phyloP scores from a whole-genome alignment of 345 rosid species.

The Murraya paniculata region DNA sequence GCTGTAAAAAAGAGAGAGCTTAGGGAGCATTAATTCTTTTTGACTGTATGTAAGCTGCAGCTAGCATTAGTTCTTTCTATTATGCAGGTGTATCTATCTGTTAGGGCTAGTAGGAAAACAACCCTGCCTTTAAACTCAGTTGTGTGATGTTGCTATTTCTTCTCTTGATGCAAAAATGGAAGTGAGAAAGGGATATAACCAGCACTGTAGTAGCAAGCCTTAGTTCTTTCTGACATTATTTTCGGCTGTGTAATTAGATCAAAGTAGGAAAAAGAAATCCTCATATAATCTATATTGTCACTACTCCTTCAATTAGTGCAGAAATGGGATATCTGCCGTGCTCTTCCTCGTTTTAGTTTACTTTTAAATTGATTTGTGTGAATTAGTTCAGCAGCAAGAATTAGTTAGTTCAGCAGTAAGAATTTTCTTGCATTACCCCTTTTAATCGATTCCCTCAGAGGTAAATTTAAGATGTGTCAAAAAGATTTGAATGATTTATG shows the following conservation, averaged over 20 bases:
- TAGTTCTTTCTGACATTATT: neutral
- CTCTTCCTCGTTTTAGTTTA: neutral
- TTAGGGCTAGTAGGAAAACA: neutral
- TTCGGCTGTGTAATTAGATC: neutral
- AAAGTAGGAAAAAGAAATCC: neutral
- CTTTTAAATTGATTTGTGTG: neutral
- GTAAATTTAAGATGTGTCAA: neutral
- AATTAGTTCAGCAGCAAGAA: neutral
- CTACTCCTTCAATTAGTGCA: neutral
- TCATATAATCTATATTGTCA: neutral
- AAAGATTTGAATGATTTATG: neutral
- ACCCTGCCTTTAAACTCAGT: neutral
- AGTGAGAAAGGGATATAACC: neutral
- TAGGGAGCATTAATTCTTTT: neutral
- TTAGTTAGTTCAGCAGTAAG: neutral
- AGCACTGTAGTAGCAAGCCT: neutral
- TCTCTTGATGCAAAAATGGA: neutral
- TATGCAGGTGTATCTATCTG: neutral
- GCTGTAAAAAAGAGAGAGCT: neutral
- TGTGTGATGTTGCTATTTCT: neutral
- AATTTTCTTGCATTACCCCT: neutral
- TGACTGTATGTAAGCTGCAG: neutral
- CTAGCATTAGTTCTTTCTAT: neutral
- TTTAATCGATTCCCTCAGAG: neutral
- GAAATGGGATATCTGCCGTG: slow-evolving; percentile 1